Evolutionary conservation across 1,284 basidiomycete species (phyloP).

Genomic region (Anthracocystis setariae): DNA sequence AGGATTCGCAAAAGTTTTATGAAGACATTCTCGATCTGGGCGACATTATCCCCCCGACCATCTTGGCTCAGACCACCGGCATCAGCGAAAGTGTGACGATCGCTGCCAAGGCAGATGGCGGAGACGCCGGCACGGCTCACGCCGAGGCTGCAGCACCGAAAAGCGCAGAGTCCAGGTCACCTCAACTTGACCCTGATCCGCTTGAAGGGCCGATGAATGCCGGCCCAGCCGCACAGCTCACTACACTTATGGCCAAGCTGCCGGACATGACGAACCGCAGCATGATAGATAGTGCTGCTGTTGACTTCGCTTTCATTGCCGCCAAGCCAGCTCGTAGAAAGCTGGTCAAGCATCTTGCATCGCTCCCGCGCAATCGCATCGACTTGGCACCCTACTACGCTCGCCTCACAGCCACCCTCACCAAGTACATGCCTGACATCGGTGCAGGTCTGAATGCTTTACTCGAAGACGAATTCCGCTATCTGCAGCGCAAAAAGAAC

Average conservation of each 20-base stretch:
- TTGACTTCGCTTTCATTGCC: slow-evolving; percentile 95
- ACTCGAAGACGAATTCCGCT: slow-evolving; percentile 94
- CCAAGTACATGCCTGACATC: slow-evolving; percentile 92
- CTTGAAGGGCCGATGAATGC: slow-evolving; percentile 69
- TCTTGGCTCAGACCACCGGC: slow-evolving; percentile 74
- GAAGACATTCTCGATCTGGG: slow-evolving; percentile 91
- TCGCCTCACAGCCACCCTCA: slow-evolving; percentile 85
- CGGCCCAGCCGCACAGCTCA: slow-evolving; percentile 90
- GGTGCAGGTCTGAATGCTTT: slow-evolving; percentile 81
- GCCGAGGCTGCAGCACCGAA: neutral
- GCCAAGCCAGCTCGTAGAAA: slow-evolving; percentile 93
- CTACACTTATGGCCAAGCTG: slow-evolving; percentile 88
- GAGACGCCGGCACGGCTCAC: neutral
- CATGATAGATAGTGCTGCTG: slow-evolving; percentile 89
- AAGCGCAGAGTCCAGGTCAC: slow-evolving; percentile 25
- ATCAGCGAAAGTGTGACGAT: slow-evolving; percentile 65
- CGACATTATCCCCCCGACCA: slow-evolving; percentile 86
- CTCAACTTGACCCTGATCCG: slow-evolving; percentile 24
- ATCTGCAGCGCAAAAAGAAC: slow-evolving; percentile 92
- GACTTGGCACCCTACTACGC: slow-evolving; percentile 95
- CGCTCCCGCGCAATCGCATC: slow-evolving; percentile 85
- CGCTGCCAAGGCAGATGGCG: slow-evolving; percentile 72
- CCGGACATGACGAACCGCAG: slow-evolving; percentile 92
- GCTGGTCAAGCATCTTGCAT: slow-evolving; percentile 77
- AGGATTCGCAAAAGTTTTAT: slow-evolving; percentile 93